Base-by-base conservation (phyloP, 2,329 filamentous ascomycete genomes). In the Hyphodiscus sp. region DNA sequence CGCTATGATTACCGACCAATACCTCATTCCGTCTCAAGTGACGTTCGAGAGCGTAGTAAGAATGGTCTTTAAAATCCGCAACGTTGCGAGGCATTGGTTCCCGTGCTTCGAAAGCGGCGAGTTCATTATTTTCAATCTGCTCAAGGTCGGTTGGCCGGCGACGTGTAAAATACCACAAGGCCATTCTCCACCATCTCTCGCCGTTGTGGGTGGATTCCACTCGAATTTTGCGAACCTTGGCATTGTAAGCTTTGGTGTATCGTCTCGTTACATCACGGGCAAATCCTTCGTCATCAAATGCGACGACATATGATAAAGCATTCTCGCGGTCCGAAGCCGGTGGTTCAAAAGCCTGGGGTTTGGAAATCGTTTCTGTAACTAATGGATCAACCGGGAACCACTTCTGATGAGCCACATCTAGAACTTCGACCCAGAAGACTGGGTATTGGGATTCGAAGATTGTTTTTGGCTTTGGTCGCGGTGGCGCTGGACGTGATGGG, bases 391-490 rank as follows among this genome's bases (percentile, higher is more conserved):
- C 82, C 0, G 90, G 80, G 52, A 96, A 81, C 94, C 94, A 99
- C 73, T 90, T 95, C 67, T 96, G 89, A 59, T 90, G 82, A 0
- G 87, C 87, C 50, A 83, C 76, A 58, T 96, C 91, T 59, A 96
- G 88, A 2, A 89, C 85, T 71, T 99, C 94, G 0, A 96, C 86
- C 94, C 94, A 99, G 67, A 91, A 97, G 2, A 97, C 78, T 0
- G 94, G 94, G 63, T 86, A 89, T 0, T 81, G 70, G 0, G 90
- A 91, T 65, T 92, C 89, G 20, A 77, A 78, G 11, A 86, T 79
- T 15, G 66, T 71, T 66, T 71, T 49, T 60, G 63, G 20, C 66
- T 70, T 64, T 62, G 61, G 60, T 67, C 69, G 23, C 58, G 60
- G 41, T 63, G 62, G n/a, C 19, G 23, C 23, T 26, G 70, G 70